A percentile compares a stretch with the other conserved stretches of the same genome.
Evolutionary conservation across 2,329 filamentous ascomycete genomes (phyloP).

Genomic region (Aaosphaeria pasadenensis): DNA sequence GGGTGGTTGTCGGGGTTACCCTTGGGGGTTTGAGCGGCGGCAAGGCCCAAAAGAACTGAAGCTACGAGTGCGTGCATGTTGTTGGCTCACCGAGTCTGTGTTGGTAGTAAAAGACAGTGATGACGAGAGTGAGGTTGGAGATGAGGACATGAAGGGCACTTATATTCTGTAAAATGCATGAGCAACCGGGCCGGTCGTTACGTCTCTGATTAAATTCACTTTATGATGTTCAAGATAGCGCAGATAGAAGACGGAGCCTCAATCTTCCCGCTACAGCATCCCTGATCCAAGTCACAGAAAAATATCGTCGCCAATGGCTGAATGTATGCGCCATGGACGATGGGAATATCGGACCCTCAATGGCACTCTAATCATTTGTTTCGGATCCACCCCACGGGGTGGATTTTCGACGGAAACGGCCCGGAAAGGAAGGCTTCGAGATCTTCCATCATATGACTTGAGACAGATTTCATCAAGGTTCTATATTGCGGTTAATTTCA

Average conservation of each 20-base stretch:
- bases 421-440: slow-evolving; percentile 6
- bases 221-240: slow-evolving; percentile 4
- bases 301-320: slow-evolving; percentile 1
- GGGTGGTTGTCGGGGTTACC: slow-evolving; percentile 48
- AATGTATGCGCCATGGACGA: background rate
- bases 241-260: slow-evolving; percentile 7
- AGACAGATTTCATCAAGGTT: slow-evolving; percentile 5
- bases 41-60: slow-evolving; percentile 23
- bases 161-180: slow-evolving; percentile 1
- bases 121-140: slow-evolving; percentile 1
- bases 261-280: slow-evolving; percentile 1
- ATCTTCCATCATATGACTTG: slow-evolving; percentile 11
- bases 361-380: background rate
- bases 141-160: background rate
- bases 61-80: slow-evolving; percentile 14
- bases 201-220: slow-evolving; percentile 7
- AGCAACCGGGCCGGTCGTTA: slow-evolving; percentile 4
- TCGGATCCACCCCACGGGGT: background rate
- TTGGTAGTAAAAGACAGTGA: background rate
- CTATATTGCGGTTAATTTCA: slow-evolving; percentile 17
- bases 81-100: too few relatives aligned
- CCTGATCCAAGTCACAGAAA: slow-evolving; percentile 1
- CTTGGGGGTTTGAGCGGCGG: slow-evolving; percentile 28
- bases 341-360: background rate
- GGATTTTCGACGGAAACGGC: slow-evolving; percentile 2